These are phyloP conservation scores for Aspergillus novofumigatus DNA, from an alignment of 2,329 filamentous ascomycete genomes.

Conservation along the genomic window DNA sequence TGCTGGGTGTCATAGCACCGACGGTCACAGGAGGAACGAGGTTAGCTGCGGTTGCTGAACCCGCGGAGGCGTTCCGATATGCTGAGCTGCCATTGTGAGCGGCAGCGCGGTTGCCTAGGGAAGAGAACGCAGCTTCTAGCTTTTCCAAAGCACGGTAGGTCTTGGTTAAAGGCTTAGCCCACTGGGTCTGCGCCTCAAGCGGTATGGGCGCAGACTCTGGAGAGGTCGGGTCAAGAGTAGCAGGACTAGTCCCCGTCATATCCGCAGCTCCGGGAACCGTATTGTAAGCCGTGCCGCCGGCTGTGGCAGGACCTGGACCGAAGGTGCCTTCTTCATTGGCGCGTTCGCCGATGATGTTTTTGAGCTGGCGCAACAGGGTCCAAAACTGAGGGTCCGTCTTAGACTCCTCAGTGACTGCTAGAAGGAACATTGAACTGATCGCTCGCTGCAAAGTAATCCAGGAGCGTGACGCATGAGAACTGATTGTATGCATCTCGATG, in stretches of 20 bases:
- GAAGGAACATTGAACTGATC: slow-evolving; percentile 45
- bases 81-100: slow-evolving; percentile 12
- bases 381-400: slow-evolving; percentile 39
- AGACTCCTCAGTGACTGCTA: slow-evolving; percentile 44
- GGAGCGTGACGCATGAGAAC: slow-evolving; percentile 41
- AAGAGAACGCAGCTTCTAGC: slow-evolving; percentile 38
- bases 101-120: slow-evolving; percentile 18
- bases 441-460: slow-evolving; percentile 47
- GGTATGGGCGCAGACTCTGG: slow-evolving; percentile 23
- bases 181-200: slow-evolving; percentile 39
- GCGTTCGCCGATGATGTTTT: slow-evolving; percentile 42
- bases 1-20: slow-evolving; percentile 28
- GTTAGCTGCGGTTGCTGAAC: slow-evolving; percentile 8
- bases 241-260: slow-evolving; percentile 22
- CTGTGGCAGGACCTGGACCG: slow-evolving; percentile 12
- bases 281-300: slow-evolving; percentile 14
- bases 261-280: slow-evolving; percentile 21
- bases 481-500: slow-evolving; percentile 50
- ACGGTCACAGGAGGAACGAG: slow-evolving; percentile 17
- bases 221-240: slow-evolving; percentile 23
- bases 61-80: slow-evolving; percentile 17
- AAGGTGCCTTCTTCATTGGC: slow-evolving; percentile 34
- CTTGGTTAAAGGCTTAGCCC: slow-evolving; percentile 45
- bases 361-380: slow-evolving; percentile 38
- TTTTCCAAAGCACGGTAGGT: slow-evolving; percentile 45